Evolutionary conservation across 1,139 yeast genomes (phyloP).

Genomic region (Lodderomyces theae): DNA sequence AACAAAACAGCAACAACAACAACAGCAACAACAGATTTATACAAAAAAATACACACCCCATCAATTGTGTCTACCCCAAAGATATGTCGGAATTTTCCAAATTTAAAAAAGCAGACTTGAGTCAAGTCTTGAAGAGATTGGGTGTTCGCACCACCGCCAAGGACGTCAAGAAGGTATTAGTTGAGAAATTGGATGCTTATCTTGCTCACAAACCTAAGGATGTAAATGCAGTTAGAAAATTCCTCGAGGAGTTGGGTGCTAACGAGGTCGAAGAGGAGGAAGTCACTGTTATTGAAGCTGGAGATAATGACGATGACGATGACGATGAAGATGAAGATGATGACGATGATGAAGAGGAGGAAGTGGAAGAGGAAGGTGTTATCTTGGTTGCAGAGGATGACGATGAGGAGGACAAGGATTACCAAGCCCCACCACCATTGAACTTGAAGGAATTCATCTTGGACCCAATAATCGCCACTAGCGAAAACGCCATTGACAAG

Average conservation of each 20-base stretch:
- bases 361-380: constrained; percentile 24
- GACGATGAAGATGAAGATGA: constrained; percentile 24
- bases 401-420: constrained; percentile 30
- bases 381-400: constrained; percentile 27
- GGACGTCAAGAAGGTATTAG: constrained; percentile 43
- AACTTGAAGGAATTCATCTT: constrained; percentile 36
- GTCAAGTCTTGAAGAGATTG: constrained; percentile 33
- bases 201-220: constrained; percentile 38
- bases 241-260: constrained; percentile 21
- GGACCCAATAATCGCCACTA: constrained; percentile 37
- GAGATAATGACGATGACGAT: constrained; percentile 16
- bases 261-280: constrained; percentile 18
- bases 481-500: constrained; percentile 28
- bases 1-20: not conserved
- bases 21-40: not conserved
- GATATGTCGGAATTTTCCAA: constrained; percentile 11
- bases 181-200: constrained; percentile 40
- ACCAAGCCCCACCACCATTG: constrained; percentile 41
- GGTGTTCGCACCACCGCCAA: constrained; percentile 35
- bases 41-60: constrained; percentile 1
- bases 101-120: constrained; percentile 36
- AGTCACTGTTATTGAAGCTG: constrained; percentile 19
- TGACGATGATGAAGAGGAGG: constrained; percentile 24
- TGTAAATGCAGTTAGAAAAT: constrained; percentile 26
- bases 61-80: too few species aligned